phyloP scores from a whole-genome alignment of 495 filamentous ascomycete species.

The Xylaria intraflava region DNA sequence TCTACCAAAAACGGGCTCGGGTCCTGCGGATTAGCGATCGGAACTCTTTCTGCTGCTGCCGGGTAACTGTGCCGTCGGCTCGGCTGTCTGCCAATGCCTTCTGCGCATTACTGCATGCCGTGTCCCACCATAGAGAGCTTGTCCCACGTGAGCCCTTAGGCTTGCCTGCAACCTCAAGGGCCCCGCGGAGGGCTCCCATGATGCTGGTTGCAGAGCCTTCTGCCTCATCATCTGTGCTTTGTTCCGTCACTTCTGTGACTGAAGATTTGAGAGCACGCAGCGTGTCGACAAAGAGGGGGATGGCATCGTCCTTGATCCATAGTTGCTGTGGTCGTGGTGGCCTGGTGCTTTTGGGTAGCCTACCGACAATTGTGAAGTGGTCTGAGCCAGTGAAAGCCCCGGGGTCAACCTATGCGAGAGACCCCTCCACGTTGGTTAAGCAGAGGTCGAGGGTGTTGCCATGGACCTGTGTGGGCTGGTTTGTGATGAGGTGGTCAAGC shows the following conservation, averaged over 20 bases:
- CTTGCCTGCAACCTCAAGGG: no score
- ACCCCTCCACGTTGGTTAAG: background rate
- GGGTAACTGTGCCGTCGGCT: background rate
- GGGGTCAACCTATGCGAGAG: background rate
- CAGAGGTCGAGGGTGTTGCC: background rate
- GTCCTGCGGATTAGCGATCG: background rate
- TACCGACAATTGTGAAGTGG: background rate
- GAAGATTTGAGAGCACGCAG: background rate
- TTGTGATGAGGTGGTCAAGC: background rate
- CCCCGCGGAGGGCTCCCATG: no score
- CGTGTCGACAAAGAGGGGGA: background rate
- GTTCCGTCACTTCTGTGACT: no score
- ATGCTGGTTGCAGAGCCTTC: no score
- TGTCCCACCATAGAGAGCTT: no score
- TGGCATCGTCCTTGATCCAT: background rate
- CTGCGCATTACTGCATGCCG: no score
- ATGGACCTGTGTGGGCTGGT: background rate
- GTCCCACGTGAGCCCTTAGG: no score
- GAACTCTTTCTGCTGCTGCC: background rate
- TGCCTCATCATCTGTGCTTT: no score
- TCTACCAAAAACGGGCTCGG: no score
- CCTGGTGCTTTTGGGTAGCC: background rate
- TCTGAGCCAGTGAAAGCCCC: background rate
- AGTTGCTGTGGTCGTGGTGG: background rate
- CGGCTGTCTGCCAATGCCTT: no score